These are phyloP conservation scores for Withania somnifera DNA, from an alignment of 305 asterid species.

Conservation along the genomic window DNA sequence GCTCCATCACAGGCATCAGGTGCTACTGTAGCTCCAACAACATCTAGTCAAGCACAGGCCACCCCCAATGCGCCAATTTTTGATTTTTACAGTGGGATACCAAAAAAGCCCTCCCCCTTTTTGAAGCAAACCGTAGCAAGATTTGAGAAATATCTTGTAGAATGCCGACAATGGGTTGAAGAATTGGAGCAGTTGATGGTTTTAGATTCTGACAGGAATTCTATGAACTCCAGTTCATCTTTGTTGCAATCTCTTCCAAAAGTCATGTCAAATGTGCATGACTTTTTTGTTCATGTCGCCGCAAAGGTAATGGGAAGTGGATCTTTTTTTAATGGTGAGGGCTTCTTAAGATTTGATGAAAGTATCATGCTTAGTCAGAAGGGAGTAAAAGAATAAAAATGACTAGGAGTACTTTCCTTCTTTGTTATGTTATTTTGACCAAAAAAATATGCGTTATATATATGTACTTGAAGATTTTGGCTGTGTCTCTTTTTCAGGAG, in stretches of 20 bases:
- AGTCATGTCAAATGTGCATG: slow-evolving; percentile 80
- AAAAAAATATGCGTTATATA: not conserved
- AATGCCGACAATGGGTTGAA: slow-evolving; percentile 88
- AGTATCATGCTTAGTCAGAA: not conserved
- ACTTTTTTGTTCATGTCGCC: slow-evolving; percentile 87
- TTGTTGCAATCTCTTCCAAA: slow-evolving; percentile 83
- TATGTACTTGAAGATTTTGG: not conserved
- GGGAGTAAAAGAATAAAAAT: not conserved
- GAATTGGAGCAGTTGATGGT: slow-evolving; percentile 85
- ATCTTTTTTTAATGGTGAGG: not conserved
- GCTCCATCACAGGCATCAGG: slow-evolving; percentile 62
- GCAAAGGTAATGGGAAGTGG: slow-evolving; percentile 59
- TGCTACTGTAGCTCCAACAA: slow-evolving; percentile 38
- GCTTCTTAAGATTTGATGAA: not conserved
- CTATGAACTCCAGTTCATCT: slow-evolving; percentile 48
- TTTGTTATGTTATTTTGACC: not conserved
- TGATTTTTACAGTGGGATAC: slow-evolving; percentile 88
- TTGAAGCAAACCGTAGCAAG: slow-evolving; percentile 75
- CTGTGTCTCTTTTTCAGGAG: slow-evolving; percentile 26
- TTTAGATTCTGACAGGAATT: slow-evolving; percentile 52
- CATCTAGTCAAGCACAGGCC: slow-evolving; percentile 48
- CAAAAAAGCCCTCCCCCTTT: slow-evolving; percentile 89
- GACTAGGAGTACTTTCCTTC: not conserved
- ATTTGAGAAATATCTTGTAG: slow-evolving; percentile 78
- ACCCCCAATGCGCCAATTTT: slow-evolving; percentile 48